Conservation (phyloP, 2,329 filamentous ascomycete genomes). For the Ceratocystis colombiana region DNA sequence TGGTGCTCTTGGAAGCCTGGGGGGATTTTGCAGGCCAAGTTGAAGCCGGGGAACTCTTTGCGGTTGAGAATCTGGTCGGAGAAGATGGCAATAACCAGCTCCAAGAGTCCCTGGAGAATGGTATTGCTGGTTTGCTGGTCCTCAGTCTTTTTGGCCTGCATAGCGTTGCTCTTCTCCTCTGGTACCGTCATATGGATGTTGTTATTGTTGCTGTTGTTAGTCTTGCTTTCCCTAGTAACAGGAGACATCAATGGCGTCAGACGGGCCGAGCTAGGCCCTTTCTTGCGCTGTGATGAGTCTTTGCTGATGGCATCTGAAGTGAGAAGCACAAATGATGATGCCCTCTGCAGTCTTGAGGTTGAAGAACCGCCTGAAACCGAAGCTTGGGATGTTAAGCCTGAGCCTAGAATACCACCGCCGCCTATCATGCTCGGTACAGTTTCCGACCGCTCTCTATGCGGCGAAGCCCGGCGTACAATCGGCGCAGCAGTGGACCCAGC, state of each 20-base stretch:
- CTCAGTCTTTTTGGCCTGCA: conserved; percentile 35
- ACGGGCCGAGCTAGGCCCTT: conserved; percentile 46
- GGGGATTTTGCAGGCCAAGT: conserved; percentile 75
- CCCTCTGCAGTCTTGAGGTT: conserved; percentile 56
- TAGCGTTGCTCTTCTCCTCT: not conserved
- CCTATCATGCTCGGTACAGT: conserved; percentile 35
- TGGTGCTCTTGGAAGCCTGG: conserved; percentile 92
- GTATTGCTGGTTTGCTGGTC: conserved; percentile 51
- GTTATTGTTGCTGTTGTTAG: not conserved
- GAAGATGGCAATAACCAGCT: conserved; percentile 70
- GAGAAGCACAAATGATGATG: conserved; percentile 85
- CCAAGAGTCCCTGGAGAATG: conserved; percentile 65
- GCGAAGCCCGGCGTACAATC: conserved; percentile 47
- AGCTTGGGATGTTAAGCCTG: conserved; percentile 4
- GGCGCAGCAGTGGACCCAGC: conserved; percentile 52
- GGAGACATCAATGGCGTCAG: conserved; percentile 52
- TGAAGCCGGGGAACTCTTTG: conserved; percentile 85
- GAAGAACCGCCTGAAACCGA: not conserved
- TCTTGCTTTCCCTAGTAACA: not conserved
- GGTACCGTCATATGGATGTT: not conserved
- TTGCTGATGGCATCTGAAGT: conserved; percentile 43
- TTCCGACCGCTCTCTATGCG: conserved; percentile 46
- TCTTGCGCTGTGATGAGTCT: conserved; percentile 17
- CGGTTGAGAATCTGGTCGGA: conserved; percentile 73
- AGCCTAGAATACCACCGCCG: not conserved